Base-by-base conservation (phyloP, 345 rosid genomes). In the Brassica carinata region DNA sequence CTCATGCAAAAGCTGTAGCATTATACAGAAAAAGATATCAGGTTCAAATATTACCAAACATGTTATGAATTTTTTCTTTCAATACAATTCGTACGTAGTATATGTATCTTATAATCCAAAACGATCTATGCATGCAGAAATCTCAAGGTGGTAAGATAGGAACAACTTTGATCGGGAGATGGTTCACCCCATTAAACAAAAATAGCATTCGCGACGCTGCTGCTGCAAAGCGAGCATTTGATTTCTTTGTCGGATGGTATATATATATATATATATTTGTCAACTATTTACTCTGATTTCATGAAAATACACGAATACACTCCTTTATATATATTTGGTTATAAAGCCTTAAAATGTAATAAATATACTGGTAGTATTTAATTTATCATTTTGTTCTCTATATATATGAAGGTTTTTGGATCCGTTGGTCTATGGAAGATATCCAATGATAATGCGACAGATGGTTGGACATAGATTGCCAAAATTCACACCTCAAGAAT, bases 1-100 rank as follows among this genome's bases (percentile, higher is more conserved):
- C 90, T 23, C 90, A 88, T 30, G 85, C 85, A 1, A 69, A 81
- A 58, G 67, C 83, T 18, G 90, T 65, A 4, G 9, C 68, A 19
- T 3, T 79, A 31, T 85, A 83, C 65, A 40, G 74, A 2, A 15
- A 66, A 26, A 79, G 77, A 31, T 85, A 87, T 5, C 70, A 83
- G 70, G 76, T 58, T 58, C 64, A 19, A 19, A 19, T 58, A 58
- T 19, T 19, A 58, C 30, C 14, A 19, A 8, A 58, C 8, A 8
- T 57, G 23, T 17, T 26, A 57, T 57, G 10, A 18, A 17, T 17
- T 14, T 51, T 14, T 51, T 5, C 18, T 53, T 53, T 15, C 48
- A 48, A 14, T 1, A 14, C 9, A 13, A 48, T 55, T 51, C 17
- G 18, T 55, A 3, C 19, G 63, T 58, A 7, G 13, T 18, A 57